These are phyloP conservation scores for Amphicarpaea edgeworthii DNA, from an alignment of 306 rosid species.

Conservation along the genomic window DNA sequence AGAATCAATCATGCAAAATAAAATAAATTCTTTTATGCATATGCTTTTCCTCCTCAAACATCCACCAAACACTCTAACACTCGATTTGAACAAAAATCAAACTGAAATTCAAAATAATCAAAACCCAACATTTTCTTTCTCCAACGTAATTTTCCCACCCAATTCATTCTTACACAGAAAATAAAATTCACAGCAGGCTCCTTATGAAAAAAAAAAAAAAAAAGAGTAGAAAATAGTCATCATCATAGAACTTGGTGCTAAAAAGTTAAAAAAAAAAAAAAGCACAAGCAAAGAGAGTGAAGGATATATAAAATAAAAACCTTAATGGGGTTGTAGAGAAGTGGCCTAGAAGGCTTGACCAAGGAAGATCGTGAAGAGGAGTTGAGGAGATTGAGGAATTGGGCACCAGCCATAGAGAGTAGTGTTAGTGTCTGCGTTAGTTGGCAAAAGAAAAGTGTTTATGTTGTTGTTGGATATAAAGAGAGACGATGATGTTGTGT, in stretches of 20 bases:
- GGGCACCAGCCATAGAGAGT: slow-evolving; percentile 44
- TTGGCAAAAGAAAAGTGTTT: neutral
- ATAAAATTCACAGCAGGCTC: neutral
- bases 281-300: neutral
- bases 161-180: neutral
- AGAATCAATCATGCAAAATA: slow-evolving; percentile 23
- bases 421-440: neutral
- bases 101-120: slow-evolving; percentile 9
- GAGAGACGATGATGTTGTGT: slow-evolving; percentile 9
- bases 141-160: slow-evolving; percentile 3
- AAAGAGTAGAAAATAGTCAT: neutral
- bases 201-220: neutral
- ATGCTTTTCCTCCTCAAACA: neutral
- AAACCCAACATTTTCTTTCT: slow-evolving; percentile 16
- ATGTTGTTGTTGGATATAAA: neutral
- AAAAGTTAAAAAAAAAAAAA: neutral
- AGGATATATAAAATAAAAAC: slow-evolving; percentile 19
- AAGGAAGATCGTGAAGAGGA: slow-evolving; percentile 51
- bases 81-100: neutral
- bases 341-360: slow-evolving; percentile 42
- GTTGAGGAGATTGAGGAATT: slow-evolving; percentile 42
- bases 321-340: slow-evolving; percentile 54
- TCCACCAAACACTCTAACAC: slow-evolving; percentile 6
- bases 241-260: neutral
- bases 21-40: neutral